Evolutionary conservation across 2,329 filamentous ascomycete species (phyloP).

Genomic region (Thelonectria rubi): DNA sequence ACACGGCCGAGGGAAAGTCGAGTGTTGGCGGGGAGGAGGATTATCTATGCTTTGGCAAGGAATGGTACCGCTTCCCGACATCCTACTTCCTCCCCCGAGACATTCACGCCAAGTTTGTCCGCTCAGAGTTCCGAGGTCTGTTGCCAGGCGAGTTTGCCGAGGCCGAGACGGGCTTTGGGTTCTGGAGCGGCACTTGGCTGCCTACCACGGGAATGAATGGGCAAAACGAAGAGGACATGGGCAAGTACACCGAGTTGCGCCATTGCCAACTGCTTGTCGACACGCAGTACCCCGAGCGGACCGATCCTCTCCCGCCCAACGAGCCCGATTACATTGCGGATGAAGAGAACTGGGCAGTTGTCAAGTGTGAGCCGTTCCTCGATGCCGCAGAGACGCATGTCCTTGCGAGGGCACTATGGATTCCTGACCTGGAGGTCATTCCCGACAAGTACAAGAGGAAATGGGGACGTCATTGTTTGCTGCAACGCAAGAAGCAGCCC

Average conservation of each 20-base stretch:
- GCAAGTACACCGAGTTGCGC: slow-evolving; percentile 83
- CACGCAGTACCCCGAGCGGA: slow-evolving; percentile 75
- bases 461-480: slow-evolving; percentile 90
- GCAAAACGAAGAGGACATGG: slow-evolving; percentile 83
- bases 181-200: slow-evolving; percentile 86
- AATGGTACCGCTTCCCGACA: slow-evolving; percentile 97
- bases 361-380: slow-evolving; percentile 81
- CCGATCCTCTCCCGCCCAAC: slow-evolving; percentile 62
- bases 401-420: slow-evolving; percentile 81
- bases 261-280: slow-evolving; percentile 88
- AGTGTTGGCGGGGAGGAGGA: slow-evolving; percentile 68
- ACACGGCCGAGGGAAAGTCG: slow-evolving; percentile 55
- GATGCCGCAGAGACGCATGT: slow-evolving; percentile 79
- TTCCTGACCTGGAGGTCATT: slow-evolving; percentile 76
- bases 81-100: slow-evolving; percentile 89
- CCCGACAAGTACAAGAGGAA: slow-evolving; percentile 75
- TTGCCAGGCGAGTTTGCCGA: slow-evolving; percentile 91
- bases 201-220: slow-evolving; percentile 90
- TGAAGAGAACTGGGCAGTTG: slow-evolving; percentile 76
- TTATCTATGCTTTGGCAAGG: slow-evolving; percentile 88
- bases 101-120: slow-evolving; percentile 88
- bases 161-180: slow-evolving; percentile 71
- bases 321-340: slow-evolving; percentile 87
- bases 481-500: slow-evolving; percentile 62
- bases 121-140: slow-evolving; percentile 87